Evolutionary conservation across 805 yeast species (phyloP), one percentile per base, ranked within the genome.

Genomic region (Pichia cephalocereana): DNA sequence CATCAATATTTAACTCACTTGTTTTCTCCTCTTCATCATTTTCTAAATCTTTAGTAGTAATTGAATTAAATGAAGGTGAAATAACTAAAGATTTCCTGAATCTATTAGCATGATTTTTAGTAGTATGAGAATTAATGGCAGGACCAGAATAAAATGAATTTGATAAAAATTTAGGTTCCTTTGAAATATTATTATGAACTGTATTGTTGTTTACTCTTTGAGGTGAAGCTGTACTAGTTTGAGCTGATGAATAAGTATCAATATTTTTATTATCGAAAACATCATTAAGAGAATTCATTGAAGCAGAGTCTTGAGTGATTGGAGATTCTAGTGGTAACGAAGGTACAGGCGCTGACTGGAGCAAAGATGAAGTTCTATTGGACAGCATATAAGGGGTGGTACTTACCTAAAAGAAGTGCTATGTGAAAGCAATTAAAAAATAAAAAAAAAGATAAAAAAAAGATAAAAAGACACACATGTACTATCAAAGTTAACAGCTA

Each of bases 241-340:
- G 70, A 43, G 67, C 62, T 19, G 71, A 67, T 11, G 70, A 65
- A 0, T 69, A 65, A 26, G 65, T 55, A 43, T 64, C 68, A 12
- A 60, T 44, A 39, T 54, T 48, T 44, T 54, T 59, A 52, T 62
- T 62, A 47, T 66, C 70, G 23, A 58, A 64, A 37, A 66, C 70
- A 51, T 66, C 68, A 30, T 63, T 63, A 3, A 57, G 56, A 31
- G 68, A 61, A 45, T 59, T 62, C 57, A 61, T 56, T 17, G 70
- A 64, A 19, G 52, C 51, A 5, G 67, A 58, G 46, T 63, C 46
- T 15, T 43, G 46, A n/a, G 46, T 46, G 4, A 14, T 27, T 12
- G 48, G 46, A 17, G 52, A 37, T 3, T 44, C 38, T 2, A 40
- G n/a, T 34, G 37, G 37, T 23, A 23, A 23, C 4, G 26, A 23